phyloP scores from a whole-genome alignment of 2,329 filamentous ascomycete species.

The Magnaporthales sp. region DNA sequence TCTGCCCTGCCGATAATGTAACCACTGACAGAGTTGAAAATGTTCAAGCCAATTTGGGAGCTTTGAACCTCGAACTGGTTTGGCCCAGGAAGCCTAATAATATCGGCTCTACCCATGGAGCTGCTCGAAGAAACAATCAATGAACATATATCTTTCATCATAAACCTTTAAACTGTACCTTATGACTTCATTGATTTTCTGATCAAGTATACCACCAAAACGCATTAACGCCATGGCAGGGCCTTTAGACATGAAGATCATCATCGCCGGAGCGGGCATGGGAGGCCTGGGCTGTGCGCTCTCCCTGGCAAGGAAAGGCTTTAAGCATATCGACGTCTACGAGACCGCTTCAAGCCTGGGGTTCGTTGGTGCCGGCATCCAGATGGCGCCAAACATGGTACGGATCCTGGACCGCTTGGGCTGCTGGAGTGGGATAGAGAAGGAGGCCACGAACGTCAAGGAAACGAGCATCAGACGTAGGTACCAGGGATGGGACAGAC shows the following conservation, averaged over 20 bases:
- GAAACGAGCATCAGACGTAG: slow-evolving; percentile 64
- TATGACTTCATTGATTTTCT: neutral
- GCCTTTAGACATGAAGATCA: slow-evolving; percentile 20
- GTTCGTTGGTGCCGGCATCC: slow-evolving; percentile 79
- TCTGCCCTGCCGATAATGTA: neutral
- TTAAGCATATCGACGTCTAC: slow-evolving; percentile 64
- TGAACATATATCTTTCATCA: neutral
- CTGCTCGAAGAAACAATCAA: neutral
- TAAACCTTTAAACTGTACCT: neutral
- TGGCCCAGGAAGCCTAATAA: neutral
- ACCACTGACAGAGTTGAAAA: neutral
- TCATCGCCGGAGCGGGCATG: slow-evolving; percentile 49
- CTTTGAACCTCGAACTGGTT: neutral
- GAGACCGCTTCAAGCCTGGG: slow-evolving; percentile 66
- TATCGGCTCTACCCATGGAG: neutral
- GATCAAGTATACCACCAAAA: neutral
- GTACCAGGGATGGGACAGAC: slow-evolving; percentile 11
- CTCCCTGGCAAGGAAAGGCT: slow-evolving; percentile 67
- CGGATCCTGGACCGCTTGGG: slow-evolving; percentile 65
- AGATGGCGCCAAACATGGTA: slow-evolving; percentile 75
- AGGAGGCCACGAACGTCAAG: slow-evolving; percentile 61
- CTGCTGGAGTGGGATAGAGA: slow-evolving; percentile 62
- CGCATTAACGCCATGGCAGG: slow-evolving; percentile 14
- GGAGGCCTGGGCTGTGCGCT: slow-evolving; percentile 66
- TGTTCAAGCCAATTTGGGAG: neutral